These are phyloP conservation scores for Lentinula sp. DNA, from an alignment of 768 basidiomycete species.

Conservation along the genomic window DNA sequence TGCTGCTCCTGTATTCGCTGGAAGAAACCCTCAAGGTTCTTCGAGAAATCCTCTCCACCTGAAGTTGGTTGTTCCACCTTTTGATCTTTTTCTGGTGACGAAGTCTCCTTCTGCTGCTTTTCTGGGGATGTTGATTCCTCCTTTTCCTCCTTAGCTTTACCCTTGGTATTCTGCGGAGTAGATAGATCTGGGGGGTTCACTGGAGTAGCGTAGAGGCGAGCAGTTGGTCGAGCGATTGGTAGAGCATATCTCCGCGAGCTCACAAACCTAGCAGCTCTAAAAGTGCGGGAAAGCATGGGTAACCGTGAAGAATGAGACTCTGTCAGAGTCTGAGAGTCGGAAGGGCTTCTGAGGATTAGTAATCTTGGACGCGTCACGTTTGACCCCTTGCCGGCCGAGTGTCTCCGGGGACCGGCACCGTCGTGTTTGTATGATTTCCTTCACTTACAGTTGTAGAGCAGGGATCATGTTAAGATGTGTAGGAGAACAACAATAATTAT, in stretches of 20 bases:
- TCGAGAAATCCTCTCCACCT: slow-evolving; percentile 40
- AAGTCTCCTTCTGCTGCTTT: slow-evolving; percentile 3
- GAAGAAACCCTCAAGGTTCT: slow-evolving; percentile 75
- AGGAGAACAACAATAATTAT: too few relatives aligned
- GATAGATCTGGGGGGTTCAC: slow-evolving; percentile 24
- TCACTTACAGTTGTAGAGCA: too few relatives aligned
- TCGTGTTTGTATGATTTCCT: too few relatives aligned
- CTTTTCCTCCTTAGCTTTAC: slow-evolving; percentile 29
- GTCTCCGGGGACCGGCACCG: too few relatives aligned
- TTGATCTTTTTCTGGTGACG: slow-evolving; percentile 7
- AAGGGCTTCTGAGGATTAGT: neutral
- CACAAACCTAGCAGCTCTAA: slow-evolving; percentile 45
- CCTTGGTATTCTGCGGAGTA: slow-evolving; percentile 17
- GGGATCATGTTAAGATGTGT: too few relatives aligned
- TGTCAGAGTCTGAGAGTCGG: neutral
- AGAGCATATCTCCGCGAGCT: slow-evolving; percentile 32
- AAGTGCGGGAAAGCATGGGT: slow-evolving; percentile 58
- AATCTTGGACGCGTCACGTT: neutral
- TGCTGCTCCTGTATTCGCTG: slow-evolving; percentile 51
- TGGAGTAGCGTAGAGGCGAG: slow-evolving; percentile 46
- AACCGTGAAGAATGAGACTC: slow-evolving; percentile 14
- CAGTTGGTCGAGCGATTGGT: slow-evolving; percentile 10
- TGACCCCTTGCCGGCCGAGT: neutral
- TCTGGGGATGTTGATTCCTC: slow-evolving; percentile 1
- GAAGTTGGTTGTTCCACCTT: slow-evolving; percentile 5